Percentiles rank a stretch among this genome's conserved stretches.
phyloP scores from a whole-genome alignment of 2,329 filamentous ascomycete species.

The Talaromyces funiculosus region DNA sequence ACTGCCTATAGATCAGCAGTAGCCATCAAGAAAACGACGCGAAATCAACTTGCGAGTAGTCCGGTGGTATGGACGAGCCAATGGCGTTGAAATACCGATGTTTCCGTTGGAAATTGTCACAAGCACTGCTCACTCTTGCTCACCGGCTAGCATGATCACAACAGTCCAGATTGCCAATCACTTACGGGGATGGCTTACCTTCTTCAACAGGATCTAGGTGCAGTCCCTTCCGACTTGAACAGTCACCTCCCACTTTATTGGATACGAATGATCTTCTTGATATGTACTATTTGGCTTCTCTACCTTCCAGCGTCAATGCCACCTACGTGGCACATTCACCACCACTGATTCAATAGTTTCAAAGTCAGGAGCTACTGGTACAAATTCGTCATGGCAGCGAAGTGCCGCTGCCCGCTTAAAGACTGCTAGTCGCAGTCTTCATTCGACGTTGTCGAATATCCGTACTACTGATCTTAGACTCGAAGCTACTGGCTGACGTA shows the following conservation, averaged over 20 bases:
- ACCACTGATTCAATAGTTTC: conserved; percentile 3
- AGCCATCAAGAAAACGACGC: neutral
- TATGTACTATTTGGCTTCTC: neutral
- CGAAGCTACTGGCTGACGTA: conserved; percentile 56
- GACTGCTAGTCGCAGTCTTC: conserved; percentile 29
- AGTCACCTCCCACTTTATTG: neutral
- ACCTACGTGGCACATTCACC: conserved; percentile 14
- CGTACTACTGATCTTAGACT: conserved; percentile 85
- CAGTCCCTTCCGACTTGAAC: neutral
- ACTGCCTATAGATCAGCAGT: neutral
- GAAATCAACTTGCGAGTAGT: neutral
- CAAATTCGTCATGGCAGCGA: neutral
- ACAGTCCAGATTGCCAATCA: neutral
- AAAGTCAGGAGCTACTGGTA: neutral
- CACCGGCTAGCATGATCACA: neutral
- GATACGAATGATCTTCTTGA: neutral
- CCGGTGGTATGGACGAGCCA: conserved; percentile 2
- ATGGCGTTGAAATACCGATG: neutral
- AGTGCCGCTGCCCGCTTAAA: conserved; percentile 5
- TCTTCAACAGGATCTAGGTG: neutral
- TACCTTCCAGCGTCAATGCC: neutral
- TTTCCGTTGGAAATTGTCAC: neutral
- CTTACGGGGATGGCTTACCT: neutral
- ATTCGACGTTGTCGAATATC: conserved; percentile 60
- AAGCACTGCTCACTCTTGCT: neutral